Evolutionary conservation across 805 yeast species (phyloP), one percentile per base, ranked within the genome.

Genomic region (Torulaspora gathmanii): DNA sequence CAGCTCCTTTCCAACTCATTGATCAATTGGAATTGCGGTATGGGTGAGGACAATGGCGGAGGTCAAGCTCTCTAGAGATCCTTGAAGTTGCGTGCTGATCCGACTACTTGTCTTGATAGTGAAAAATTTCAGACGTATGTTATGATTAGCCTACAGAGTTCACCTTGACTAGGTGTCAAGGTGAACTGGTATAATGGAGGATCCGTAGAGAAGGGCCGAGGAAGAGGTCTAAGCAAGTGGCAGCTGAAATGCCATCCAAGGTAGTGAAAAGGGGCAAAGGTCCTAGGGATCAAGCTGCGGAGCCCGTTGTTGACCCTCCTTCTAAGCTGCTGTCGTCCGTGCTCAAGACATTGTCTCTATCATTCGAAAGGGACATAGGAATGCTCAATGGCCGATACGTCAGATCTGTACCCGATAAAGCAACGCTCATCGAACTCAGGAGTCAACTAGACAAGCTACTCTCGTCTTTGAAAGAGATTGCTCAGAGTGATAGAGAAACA

Each of bases 311-410:
- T 5, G 60, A 60, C 16, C 58, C 64, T 9, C 77, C 80, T 1
- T 66, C 75, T 1, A 53, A 60, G 22, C 65, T 73, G 3, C 49
- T 83, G 41, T 72, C 73, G 23, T 75, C 76, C 44, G 74, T 83
- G 11, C 65, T 83, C 43, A 66, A 67, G 37, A 78, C 77, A 50
- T 62, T 82, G 30, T 70, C 72, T 37, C 61, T 83, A 42, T 65
- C 76, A 1, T 83, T 78, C 56, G 86, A 82, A 54, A 68, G 75
- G 4, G 75, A 78, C 31, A 68, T 75, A 13, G 89, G 89, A 1
- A 62, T 77, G 42, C 63, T 83, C 19, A 80, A 74, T 52, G 90
- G 90, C 0, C 81, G 78, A 15, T 56, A 72, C 5, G 69, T 77
- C 0, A 65, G 74, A 1, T 71, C 76, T 5, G 64, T 69, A 16